Base-by-base conservation (phyloP, 176 grass and related monocot species). In the Ananas comosus region DNA sequence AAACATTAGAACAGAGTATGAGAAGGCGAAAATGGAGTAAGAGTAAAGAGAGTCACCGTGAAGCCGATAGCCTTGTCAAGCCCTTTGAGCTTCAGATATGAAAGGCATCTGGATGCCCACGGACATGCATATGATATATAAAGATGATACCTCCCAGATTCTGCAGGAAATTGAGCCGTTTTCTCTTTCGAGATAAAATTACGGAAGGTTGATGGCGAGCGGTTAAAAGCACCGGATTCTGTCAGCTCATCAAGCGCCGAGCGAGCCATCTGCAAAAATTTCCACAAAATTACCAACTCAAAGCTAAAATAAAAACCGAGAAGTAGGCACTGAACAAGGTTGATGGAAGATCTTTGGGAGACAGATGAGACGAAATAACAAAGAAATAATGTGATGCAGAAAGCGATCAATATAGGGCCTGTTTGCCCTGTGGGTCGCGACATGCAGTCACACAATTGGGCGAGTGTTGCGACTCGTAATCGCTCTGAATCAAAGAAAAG, bases 121-220 rank as follows among this genome's bases (percentile, higher is more conserved):
- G 93, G 93, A 72, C 93, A 97, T 23, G 86, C 86, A 83, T 92
- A 97, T 53, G 93, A 97, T 71, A 97, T 88, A 64, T 96, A 97
- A 50, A 97, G 81, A 75, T 97, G 88, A 86, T 96, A 97, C 73
- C 93, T 68, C 8, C 81, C 93, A 10, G 81, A 13, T 83, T 83
- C 86, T 59, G 89, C 79, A 9, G 84, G 84, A 81, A 92, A 97
- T 42, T 64, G 84, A 48, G 92, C 73, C 12, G 76, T 51, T 76
- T 75, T 71, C 28, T 92, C 93, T 29, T 77, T 85, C 0, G 86
- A 92, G 28, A 97, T 78, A 57, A 71, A 92, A 83, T 86, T 83
- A 70, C 89, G 86, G 74, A 97, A 97, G 23, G 86, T 92, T 10
- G 89, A 87, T 66, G 89, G 79, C 57, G 89, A 85, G 50, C 86